Evolutionary conservation across 2,329 filamentous ascomycete species (phyloP), one percentile per base, ranked within the genome.

Genomic region (Lachnellula hyalina): DNA sequence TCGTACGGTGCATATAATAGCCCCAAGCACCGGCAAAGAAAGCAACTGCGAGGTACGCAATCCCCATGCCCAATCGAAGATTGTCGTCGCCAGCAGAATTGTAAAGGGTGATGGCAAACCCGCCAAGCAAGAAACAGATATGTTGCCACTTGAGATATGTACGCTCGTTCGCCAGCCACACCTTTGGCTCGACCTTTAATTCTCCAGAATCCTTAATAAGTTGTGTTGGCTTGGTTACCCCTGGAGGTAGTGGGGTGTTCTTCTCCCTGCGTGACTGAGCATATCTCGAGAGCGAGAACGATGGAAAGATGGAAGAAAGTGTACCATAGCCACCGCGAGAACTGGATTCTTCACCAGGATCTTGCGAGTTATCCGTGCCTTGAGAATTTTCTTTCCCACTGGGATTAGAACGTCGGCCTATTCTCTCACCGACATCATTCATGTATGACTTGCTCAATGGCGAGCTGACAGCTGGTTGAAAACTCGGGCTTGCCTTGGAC

Each of bases 111-210:
- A 99, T 76, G 0, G 90, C 89, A 32, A 99, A 74, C 21, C 86
- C 85, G 38, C 91, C 92, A 23, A 99, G 84, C 14, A 99, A 79
- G 48, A 99, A 84, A 58, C 85, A 87, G 66, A 99, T 91, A 71
- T 97, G 92, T 76, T 97, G 90, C 94, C 94, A 99, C 73, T 96
- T 97, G 72, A 99, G 86, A 70, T 96, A 99, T 0, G 94, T 99
- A 58, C 94, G 87, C 74, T 99, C 93, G 72, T 99, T 99, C 52
- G 94, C 94, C 54, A 99, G 85, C 93, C 94, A 99, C 32, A 99
- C 93, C 74, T 99, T 99, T 58, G 90, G 91, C 75, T 99, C 94
- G 54, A 99, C 90, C 68, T 91, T 88, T 61, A 97, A 81, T 36
- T 91, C 89, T 3, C 94, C 93, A 35, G 87, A 82, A 72, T 99